Evolutionary conservation across 225 moss, liverwort and hornwort species (phyloP).

Genomic region (Rhytidiadelphus loreus): DNA sequence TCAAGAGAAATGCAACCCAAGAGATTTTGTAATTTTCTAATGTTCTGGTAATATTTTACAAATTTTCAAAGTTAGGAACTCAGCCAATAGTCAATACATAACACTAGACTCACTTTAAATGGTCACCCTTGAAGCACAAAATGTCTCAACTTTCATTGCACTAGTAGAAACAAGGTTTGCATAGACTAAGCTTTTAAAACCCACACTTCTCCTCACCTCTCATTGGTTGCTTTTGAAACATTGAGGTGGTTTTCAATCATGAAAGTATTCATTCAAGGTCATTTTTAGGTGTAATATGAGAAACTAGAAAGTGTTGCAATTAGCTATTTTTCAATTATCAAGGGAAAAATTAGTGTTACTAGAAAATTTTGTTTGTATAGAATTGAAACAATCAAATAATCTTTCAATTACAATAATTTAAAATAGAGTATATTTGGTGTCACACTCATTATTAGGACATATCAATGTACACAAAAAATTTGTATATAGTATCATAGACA

Average conservation of each 20-base stretch:
- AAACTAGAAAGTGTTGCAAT: not conserved
- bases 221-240: not conserved
- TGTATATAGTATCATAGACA: too few relatives aligned
- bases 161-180: not conserved
- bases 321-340: accelerated
- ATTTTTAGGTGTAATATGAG: not conserved
- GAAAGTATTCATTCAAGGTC: not conserved
- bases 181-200: not conserved
- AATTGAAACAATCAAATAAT: not conserved
- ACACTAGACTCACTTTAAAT: not conserved
- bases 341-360: not conserved
- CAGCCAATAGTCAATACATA: not conserved
- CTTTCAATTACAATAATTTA: not conserved
- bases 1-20: not conserved
- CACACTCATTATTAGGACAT: not conserved
- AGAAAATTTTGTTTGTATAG: not conserved
- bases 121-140: not conserved
- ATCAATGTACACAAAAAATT: too few relatives aligned
- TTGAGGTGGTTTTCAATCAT: not conserved
- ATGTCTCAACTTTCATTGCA: not conserved
- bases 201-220: too few relatives aligned
- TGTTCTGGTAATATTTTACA: not conserved
- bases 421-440: not conserved
- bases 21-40: accelerated
- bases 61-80: not conserved